phyloP scores from a whole-genome alignment of 805 yeast species.

The Myxozyma sirexii region DNA sequence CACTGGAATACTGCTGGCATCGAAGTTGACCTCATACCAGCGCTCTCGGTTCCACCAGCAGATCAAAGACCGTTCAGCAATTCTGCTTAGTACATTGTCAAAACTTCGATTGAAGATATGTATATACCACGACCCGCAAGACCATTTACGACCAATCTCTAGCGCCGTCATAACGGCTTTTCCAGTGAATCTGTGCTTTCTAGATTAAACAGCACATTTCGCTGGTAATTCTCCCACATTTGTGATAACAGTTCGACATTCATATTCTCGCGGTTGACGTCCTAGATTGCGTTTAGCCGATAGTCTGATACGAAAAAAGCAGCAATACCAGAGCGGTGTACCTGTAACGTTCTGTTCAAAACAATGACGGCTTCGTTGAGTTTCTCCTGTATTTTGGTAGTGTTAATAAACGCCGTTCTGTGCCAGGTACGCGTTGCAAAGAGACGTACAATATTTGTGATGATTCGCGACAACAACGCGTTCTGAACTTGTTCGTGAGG shows the following conservation, averaged over 20 bases:
- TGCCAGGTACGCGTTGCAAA: too few species aligned
- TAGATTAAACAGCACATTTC: conserved; percentile 71
- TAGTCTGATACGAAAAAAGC: background rate
- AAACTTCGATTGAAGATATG: too few species aligned
- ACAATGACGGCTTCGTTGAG: conserved; percentile 70
- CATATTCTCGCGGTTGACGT: conserved; percentile 66
- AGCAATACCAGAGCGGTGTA: conserved; percentile 35
- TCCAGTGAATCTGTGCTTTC: conserved; percentile 59
- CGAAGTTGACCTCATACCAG: too few species aligned
- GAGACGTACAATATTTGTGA: conserved; percentile 67
- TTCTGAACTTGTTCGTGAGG: conserved; percentile 84
- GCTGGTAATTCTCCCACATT: conserved; percentile 77
- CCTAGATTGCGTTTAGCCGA: conserved; percentile 33
- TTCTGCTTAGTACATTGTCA: too few species aligned
- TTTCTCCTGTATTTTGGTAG: conserved; percentile 51
- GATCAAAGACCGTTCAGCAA: too few species aligned
- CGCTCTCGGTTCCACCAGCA: too few species aligned
- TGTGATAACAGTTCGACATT: conserved; percentile 71
- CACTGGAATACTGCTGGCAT: too few species aligned
- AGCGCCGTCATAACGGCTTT: conserved; percentile 36
- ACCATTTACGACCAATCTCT: too few species aligned
- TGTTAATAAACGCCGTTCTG: background rate
- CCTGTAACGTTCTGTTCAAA: conserved; percentile 62
- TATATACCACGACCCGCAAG: too few species aligned
- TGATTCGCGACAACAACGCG: conserved; percentile 73